phyloP scores from a whole-genome alignment of 2,329 filamentous ascomycete species.

The Aspergillus fructus region DNA sequence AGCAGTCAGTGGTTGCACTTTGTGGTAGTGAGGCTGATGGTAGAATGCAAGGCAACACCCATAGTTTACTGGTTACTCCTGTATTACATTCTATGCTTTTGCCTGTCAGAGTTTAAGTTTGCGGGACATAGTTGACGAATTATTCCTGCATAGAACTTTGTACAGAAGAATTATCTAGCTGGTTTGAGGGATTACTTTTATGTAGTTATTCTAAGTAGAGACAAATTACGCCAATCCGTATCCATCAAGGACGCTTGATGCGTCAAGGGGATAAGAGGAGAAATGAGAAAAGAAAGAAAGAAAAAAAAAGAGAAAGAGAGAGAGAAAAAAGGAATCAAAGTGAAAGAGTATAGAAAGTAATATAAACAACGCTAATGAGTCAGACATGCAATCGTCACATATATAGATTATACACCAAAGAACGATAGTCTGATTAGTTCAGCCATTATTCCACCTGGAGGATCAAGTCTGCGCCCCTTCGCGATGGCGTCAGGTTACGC shows the following conservation, averaged over 20 bases:
- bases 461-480: constrained; percentile 31
- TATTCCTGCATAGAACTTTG: neutral
- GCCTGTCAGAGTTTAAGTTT: neutral
- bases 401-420: constrained; percentile 1
- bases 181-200: neutral
- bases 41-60: neutral
- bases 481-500: constrained; percentile 32
- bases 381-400: neutral
- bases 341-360: neutral
- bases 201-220: neutral
- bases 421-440: neutral
- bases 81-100: neutral
- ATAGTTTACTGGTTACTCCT: no score
- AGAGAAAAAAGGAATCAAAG: neutral
- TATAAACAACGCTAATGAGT: constrained; percentile 1
- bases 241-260: neutral
- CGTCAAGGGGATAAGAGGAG: neutral
- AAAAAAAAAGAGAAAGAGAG: neutral
- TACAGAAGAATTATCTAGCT: neutral
- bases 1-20: neutral
- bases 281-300: neutral
- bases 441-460: constrained; percentile 29
- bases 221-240: neutral
- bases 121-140: neutral
- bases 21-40: neutral